These are phyloP conservation scores for Xerocomus minutiporus DNA, from an alignment of 1,284 basidiomycete species.

Conservation along the genomic window DNA sequence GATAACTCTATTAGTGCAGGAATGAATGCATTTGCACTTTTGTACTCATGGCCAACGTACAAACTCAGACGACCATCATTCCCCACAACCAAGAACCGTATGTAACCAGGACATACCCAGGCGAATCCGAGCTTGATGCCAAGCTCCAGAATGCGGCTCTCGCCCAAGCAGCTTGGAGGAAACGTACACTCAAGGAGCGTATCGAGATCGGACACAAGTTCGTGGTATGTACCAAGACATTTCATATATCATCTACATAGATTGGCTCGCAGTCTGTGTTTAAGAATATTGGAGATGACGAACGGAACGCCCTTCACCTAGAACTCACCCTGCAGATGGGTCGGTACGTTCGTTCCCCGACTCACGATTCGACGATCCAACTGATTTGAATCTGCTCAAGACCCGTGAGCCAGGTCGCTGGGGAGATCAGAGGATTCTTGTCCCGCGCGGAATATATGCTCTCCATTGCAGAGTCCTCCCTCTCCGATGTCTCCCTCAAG, in stretches of 20 bases:
- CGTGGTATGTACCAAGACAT: constrained; percentile 46
- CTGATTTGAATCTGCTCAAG: constrained; percentile 36
- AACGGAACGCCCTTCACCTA: constrained; percentile 20
- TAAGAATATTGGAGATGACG: constrained; percentile 45
- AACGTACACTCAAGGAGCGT: constrained; percentile 64
- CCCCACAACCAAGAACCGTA: constrained; percentile 52
- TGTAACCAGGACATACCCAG: constrained; percentile 56
- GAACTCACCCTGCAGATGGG: constrained; percentile 83
- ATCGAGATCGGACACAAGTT: constrained; percentile 74
- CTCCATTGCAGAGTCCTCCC: constrained; percentile 71
- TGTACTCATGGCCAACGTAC: constrained; percentile 19
- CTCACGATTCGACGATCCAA: background rate
- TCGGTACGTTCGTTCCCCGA: constrained; percentile 40
- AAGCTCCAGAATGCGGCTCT: constrained; percentile 53
- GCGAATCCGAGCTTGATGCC: constrained; percentile 52
- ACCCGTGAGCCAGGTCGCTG: constrained; percentile 70
- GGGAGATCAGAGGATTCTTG: constrained; percentile 79
- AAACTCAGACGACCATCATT: constrained; percentile 60
- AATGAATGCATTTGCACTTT: too few species aligned
- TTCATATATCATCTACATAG: background rate
- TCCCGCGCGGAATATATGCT: constrained; percentile 83
- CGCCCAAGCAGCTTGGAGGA: constrained; percentile 74
- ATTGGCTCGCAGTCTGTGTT: constrained; percentile 60
- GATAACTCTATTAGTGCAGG: too few species aligned
- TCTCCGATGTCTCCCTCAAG: constrained; percentile 72